Percentiles rank a stretch among this genome's conserved stretches.
phyloP scores from a whole-genome alignment of 2,329 filamentous ascomycete species.

The Balansia obtecta region DNA sequence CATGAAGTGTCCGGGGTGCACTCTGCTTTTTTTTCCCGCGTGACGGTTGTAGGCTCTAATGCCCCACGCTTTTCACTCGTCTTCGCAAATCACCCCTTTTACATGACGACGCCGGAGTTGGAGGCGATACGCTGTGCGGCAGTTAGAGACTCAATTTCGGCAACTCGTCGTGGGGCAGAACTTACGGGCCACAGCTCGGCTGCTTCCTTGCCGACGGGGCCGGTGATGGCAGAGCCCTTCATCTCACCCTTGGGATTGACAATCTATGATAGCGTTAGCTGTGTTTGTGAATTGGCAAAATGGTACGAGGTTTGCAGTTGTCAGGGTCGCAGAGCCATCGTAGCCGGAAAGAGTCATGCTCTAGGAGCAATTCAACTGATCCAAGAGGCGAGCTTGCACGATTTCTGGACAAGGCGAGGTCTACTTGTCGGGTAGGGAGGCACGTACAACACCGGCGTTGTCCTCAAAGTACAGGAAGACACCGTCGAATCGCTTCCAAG shows the following conservation, averaged over 20 bases:
- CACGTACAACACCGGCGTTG: conserved; percentile 94
- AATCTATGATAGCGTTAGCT: conserved; percentile 45
- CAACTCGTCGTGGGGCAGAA: conserved; percentile 17
- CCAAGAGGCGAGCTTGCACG: background rate
- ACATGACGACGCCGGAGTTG: conserved; percentile 99
- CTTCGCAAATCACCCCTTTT: conserved; percentile 36
- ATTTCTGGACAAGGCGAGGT: background rate
- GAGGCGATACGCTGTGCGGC: conserved; percentile 78
- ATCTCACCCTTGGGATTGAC: conserved; percentile 99
- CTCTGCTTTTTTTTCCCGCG: conserved; percentile 8
- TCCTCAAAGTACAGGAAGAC: conserved; percentile 99
- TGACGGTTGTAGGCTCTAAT: too few relatives aligned
- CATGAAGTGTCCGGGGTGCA: too few relatives aligned
- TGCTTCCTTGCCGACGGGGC: conserved; percentile 98
- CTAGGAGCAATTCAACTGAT: background rate
- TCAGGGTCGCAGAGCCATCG: background rate
- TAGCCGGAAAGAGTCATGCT: background rate
- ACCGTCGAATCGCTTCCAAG: conserved; percentile 96
- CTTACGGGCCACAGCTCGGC: conserved; percentile 97
- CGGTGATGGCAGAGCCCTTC: conserved; percentile 99
- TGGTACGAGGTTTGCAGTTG: background rate
- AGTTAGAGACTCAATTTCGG: too few relatives aligned
- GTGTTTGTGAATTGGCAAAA: background rate
- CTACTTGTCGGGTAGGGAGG: background rate
- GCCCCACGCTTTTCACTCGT: background rate